Evolutionary conservation across 768 basidiomycete species (phyloP).

Genomic region (Epithele typhae): DNA sequence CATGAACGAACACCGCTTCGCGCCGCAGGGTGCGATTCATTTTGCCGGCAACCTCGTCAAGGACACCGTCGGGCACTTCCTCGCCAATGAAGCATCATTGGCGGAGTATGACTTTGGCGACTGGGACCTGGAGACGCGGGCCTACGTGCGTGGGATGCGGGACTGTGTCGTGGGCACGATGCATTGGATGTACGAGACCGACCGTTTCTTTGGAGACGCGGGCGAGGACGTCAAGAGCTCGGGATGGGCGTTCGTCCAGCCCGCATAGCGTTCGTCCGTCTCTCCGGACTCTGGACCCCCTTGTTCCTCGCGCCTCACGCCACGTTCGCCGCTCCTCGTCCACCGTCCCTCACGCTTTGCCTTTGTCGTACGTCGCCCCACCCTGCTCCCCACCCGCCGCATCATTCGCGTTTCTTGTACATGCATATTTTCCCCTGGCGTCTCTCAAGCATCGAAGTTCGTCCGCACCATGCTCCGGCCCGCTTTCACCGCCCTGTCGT

Average conservation of each 20-base stretch:
- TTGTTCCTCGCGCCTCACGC: not conserved
- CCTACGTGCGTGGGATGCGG: conserved; percentile 46
- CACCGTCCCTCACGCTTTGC: too few species aligned
- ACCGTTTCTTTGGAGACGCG: conserved; percentile 53
- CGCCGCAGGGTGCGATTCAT: conserved; percentile 48
- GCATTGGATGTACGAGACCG: conserved; percentile 65
- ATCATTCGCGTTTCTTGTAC: too few species aligned
- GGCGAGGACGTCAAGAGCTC: conserved; percentile 55
- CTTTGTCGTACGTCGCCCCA: too few species aligned
- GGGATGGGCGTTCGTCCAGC: conserved; percentile 63
- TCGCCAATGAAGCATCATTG: conserved; percentile 8
- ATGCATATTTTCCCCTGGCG: too few species aligned
- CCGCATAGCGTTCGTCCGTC: conserved; percentile 13
- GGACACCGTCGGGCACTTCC: conserved; percentile 34
- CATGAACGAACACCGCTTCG: conserved; percentile 37
- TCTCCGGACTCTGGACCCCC: not conserved
- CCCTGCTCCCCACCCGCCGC: too few species aligned
- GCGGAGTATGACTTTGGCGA: not conserved
- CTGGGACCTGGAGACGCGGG: conserved; percentile 25
- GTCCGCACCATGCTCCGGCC: too few species aligned
- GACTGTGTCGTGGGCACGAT: conserved; percentile 54
- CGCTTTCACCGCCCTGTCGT: too few species aligned
- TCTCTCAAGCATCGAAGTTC: too few species aligned
- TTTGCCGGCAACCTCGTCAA: conserved; percentile 36
- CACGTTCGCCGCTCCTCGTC: not conserved